Conservation (phyloP, 306 rosid genomes). For the Pterocarpus santalinus region DNA sequence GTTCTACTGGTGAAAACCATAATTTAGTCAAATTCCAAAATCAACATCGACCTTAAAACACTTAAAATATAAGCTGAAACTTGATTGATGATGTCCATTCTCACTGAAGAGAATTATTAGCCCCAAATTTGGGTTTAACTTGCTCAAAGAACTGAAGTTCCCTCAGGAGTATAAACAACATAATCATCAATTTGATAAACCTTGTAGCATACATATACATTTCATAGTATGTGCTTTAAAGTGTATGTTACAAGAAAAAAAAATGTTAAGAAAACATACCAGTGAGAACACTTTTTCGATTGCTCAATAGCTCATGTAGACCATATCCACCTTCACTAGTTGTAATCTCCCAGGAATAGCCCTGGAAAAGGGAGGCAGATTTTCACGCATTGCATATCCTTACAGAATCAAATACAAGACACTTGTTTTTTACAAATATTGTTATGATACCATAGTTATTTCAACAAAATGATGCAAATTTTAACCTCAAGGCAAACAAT, state of each 20-base stretch:
- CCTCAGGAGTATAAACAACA: conserved; percentile 22
- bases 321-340: conserved; percentile 85
- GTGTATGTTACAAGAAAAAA: conserved; percentile 36
- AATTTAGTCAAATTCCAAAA: not conserved
- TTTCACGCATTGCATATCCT: conserved; percentile 28
- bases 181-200: conserved; percentile 13
- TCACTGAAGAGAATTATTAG: no score
- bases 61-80: conserved; percentile 16
- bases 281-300: conserved; percentile 71
- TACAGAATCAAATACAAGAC: conserved; percentile 22
- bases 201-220: conserved; percentile 15
- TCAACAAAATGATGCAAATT: conserved; percentile 18
- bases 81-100: conserved; percentile 3
- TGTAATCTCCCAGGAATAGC: conserved; percentile 91
- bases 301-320: conserved; percentile 68
- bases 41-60: not conserved
- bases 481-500: not conserved
- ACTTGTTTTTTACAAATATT: conserved; percentile 19
- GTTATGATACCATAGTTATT: conserved; percentile 15
- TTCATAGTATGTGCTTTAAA: conserved; percentile 19
- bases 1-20: conserved; percentile 5
- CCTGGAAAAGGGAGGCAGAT: conserved; percentile 58
- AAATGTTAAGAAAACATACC: conserved; percentile 53
- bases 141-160: conserved; percentile 21
- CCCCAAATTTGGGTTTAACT: not conserved